A percentile compares a stretch with the other conserved stretches of the same genome.
Conservation (phyloP, 768 basidiomycete genomes). For the Hypholoma fasciculare region DNA sequence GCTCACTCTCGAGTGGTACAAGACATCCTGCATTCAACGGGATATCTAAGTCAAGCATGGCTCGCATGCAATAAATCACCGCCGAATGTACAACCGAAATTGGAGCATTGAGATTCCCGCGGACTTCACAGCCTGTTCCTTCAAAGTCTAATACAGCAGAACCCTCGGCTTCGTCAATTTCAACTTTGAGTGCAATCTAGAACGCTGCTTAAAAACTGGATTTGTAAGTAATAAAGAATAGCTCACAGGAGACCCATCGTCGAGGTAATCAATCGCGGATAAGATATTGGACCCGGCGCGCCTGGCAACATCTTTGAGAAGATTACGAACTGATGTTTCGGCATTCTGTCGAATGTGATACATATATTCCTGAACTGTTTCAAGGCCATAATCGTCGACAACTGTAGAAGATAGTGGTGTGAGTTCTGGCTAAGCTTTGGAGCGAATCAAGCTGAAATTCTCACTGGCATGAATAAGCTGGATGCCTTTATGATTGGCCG, state of each 20-base stretch:
- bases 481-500: slow-evolving; percentile 91
- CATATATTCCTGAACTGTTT: slow-evolving; percentile 94
- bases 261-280: slow-evolving; percentile 78
- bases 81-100: slow-evolving; percentile 87
- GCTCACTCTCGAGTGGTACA: slow-evolving; percentile 76
- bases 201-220: not conserved
- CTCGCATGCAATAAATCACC: slow-evolving; percentile 86
- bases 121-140: slow-evolving; percentile 81
- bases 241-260: slow-evolving; percentile 82
- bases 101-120: slow-evolving; percentile 84
- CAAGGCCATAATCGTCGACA: slow-evolving; percentile 82
- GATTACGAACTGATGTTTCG: slow-evolving; percentile 80
- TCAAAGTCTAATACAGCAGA: slow-evolving; percentile 85
- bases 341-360: slow-evolving; percentile 87
- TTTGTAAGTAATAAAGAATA: not conserved
- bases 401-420: slow-evolving; percentile 41
- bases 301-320: slow-evolving; percentile 74
- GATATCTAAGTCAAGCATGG: slow-evolving; percentile 85
- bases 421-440: slow-evolving; percentile 2
- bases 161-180: slow-evolving; percentile 72
- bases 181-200: slow-evolving; percentile 74
- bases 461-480: slow-evolving; percentile 79
- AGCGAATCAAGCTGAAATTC: slow-evolving; percentile 21
- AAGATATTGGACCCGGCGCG: slow-evolving; percentile 66
- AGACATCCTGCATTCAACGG: slow-evolving; percentile 95